Percentiles rank a stretch among this genome's conserved stretches.
These are phyloP conservation scores for Paramicrosporidium saccamoebae DNA, from an alignment of 371 early-diverging fungal species.

Conservation along the genomic window DNA sequence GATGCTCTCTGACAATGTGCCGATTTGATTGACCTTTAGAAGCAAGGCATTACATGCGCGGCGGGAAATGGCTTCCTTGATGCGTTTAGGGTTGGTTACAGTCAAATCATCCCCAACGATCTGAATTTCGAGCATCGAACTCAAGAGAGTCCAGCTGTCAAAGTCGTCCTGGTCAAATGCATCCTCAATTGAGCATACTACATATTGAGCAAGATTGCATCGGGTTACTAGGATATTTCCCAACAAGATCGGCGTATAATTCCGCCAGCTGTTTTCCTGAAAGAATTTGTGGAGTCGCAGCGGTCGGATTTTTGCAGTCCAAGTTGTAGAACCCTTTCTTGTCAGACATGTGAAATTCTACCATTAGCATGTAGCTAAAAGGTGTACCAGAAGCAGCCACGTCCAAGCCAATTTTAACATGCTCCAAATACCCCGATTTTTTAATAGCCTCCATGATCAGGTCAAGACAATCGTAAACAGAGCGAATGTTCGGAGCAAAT, in stretches of 20 bases:
- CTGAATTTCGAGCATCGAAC: slow-evolving; percentile 22
- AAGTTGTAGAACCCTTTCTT: slow-evolving; percentile 79
- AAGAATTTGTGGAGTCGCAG: slow-evolving; percentile 33
- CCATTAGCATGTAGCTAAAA: no score
- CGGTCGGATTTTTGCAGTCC: slow-evolving; percentile 71
- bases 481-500: slow-evolving; percentile 95
- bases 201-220: slow-evolving; percentile 1
- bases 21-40: slow-evolving; percentile 98
- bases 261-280: slow-evolving; percentile 42
- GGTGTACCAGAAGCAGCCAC: slow-evolving; percentile 88
- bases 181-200: slow-evolving; percentile 85
- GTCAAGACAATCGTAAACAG: slow-evolving; percentile 79
- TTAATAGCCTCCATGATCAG: slow-evolving; percentile 59
- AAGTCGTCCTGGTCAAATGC: slow-evolving; percentile 98
- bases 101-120: slow-evolving; percentile 96
- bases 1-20: slow-evolving; percentile 85
- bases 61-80: slow-evolving; percentile 56
- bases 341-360: no score
- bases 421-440: slow-evolving; percentile 68
- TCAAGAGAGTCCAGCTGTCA: slow-evolving; percentile 56
- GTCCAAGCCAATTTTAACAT: slow-evolving; percentile 91
- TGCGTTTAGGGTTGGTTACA: slow-evolving; percentile 88
- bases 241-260: slow-evolving; percentile 44
- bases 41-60: slow-evolving; percentile 79
- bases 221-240: slow-evolving; percentile 44